Base-by-base conservation (phyloP, 208 protist genomes). In the Trypanosoma cruzi region DNA sequence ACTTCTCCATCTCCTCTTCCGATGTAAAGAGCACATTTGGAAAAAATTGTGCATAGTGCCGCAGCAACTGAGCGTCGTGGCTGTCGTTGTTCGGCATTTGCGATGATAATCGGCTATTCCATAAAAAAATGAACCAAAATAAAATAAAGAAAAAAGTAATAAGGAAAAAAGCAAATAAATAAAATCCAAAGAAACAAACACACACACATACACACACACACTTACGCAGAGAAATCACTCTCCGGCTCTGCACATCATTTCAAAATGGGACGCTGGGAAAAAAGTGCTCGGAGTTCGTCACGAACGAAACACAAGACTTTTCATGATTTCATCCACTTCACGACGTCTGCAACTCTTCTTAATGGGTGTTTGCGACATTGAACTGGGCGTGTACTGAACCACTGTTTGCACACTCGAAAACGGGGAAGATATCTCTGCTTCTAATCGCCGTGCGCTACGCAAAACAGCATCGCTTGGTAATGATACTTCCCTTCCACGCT, bases 31-130 rank as follows among this genome's bases (percentile, higher is more conserved):
- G 85, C 8, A 93, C 82, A 20, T 79, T 83, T 4, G 89, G 86
- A 68, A 95, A 95, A 79, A 86, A 89, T 66, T 90, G 86, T 49
- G 81, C 79, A 70, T 95, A 92, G 63, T 95, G 86, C 44, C 79
- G 80, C 46, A 94, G 83, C 57, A 94, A 61, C 73, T 84, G 77
- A n/a, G 76, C 70, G 37, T 68, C 72, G 31, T 76, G 77, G 60
- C 54, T 73, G 37, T 81, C 75, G 56, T 71, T 67, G 62, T 79
- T 68, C 13, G 70, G 63, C 77, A 68, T 76, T 72, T 44, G 29
- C 37, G 42, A 55, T 36, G n/a, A 60, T 53, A 36, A 37, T 11
- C 11, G 10, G 28, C 52, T 24, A 56, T 6, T 31, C 36, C 55
- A 24, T 14, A 13, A 66, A 8, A 56, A 49, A 56, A 26, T 18